Conservation (phyloP, 805 yeast species). For the Ogataea neopini region DNA sequence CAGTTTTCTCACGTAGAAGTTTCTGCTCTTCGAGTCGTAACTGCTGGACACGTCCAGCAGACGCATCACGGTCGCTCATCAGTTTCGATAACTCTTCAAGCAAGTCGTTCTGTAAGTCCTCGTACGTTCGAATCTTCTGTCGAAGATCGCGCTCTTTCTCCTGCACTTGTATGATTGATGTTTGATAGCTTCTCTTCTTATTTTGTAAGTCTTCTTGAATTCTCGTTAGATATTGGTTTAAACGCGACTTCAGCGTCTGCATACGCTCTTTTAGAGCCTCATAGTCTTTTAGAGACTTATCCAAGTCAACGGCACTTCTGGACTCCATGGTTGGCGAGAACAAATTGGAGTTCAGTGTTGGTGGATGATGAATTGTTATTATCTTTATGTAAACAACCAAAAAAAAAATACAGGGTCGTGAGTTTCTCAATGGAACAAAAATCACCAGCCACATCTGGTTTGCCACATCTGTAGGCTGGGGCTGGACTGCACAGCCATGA, state of each 20-base stretch:
- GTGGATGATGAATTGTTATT: not conserved
- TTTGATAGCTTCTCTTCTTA: conserved; percentile 26
- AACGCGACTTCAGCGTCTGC: conserved; percentile 21
- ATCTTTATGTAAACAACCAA: conserved; percentile 3
- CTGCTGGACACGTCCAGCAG: conserved; percentile 42
- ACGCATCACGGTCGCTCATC: conserved; percentile 30
- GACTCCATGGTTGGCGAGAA: too few species aligned
- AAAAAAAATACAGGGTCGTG: too few species aligned
- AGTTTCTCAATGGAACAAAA: too few species aligned
- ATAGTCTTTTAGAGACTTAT: conserved; percentile 24
- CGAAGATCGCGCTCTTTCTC: conserved; percentile 25
- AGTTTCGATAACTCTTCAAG: conserved; percentile 25
- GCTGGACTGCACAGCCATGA: too few species aligned
- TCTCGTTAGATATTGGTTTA: conserved; percentile 14
- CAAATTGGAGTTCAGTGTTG: not conserved
- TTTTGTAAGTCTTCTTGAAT: conserved; percentile 24
- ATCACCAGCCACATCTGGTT: too few species aligned
- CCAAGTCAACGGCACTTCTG: conserved; percentile 17
- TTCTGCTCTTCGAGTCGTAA: conserved; percentile 38
- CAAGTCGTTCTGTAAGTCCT: conserved; percentile 19
- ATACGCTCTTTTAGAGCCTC: conserved; percentile 26
- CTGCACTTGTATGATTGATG: conserved; percentile 22
- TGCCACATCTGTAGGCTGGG: too few species aligned
- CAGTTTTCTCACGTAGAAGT: conserved; percentile 31
- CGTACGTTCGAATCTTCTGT: conserved; percentile 19